phyloP scores from a whole-genome alignment of 176 grass and related monocot genomes.

The Tuctoria greenei region DNA sequence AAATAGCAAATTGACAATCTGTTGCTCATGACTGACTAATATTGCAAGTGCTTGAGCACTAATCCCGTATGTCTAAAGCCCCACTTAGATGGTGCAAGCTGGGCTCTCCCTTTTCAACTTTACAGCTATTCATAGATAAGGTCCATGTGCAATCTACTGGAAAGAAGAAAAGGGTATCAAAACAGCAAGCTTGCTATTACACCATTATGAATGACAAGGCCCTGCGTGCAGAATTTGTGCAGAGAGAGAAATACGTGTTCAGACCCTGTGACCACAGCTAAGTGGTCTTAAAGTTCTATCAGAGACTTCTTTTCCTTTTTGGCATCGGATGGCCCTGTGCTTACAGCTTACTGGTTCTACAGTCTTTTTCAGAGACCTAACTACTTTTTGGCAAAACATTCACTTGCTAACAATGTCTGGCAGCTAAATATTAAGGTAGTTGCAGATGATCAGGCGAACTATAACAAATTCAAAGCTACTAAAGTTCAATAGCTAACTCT shows the following conservation, averaged over 20 bases:
- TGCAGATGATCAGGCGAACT: background rate
- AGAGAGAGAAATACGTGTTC: conserved; percentile 6
- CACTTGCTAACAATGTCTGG: conserved; percentile 19
- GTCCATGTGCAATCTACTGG: conserved; percentile 19
- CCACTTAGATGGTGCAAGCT: conserved; percentile 21
- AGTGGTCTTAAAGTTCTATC: conserved; percentile 29
- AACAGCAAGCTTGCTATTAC: conserved; percentile 3
- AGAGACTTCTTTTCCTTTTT: conserved; percentile 22
- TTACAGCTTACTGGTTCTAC: conserved; percentile 28
- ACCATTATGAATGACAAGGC: background rate
- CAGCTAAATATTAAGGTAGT: background rate
- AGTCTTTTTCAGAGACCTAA: conserved; percentile 16
- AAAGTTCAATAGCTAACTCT: background rate
- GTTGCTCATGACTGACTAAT: conserved; percentile 17
- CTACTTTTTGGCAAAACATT: conserved; percentile 24
- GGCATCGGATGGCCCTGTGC: conserved; percentile 19
- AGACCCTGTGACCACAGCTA: conserved; percentile 35
- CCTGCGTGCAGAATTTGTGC: background rate
- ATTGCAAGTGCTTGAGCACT: background rate
- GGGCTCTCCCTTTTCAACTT: conserved; percentile 33
- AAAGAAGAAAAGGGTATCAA: conserved; percentile 16
- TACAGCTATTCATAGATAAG: conserved; percentile 35
- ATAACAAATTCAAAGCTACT: conserved; percentile 22
- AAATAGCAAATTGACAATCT: conserved; percentile 13
- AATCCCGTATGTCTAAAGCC: conserved; percentile 1